A percentile compares a stretch with the other conserved stretches of the same genome.
Evolutionary conservation across 140 eudicot genomes (phyloP).

Genomic region (Bidens hawaiensis): DNA sequence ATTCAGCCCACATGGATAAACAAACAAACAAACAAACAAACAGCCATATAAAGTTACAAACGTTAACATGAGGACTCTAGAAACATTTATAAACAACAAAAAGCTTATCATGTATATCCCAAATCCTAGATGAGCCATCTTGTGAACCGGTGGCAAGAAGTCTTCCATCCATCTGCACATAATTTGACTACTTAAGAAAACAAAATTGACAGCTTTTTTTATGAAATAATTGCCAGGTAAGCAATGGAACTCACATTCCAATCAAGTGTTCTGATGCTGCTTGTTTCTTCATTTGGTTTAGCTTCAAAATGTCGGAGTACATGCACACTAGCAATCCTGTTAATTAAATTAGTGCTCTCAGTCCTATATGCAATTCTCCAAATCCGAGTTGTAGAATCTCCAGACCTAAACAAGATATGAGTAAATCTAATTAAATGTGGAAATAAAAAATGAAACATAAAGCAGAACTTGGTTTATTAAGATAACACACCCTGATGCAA

Average conservation of each 20-base stretch:
- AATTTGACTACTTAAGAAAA: neutral
- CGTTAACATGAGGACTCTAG: neutral
- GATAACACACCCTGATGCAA: no score
- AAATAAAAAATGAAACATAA: neutral
- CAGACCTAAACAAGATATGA: constrained; percentile 32
- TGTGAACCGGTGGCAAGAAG: constrained; percentile 58
- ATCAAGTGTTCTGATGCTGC: constrained; percentile 38
- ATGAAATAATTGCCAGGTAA: neutral
- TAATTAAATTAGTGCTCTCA: constrained; percentile 10
- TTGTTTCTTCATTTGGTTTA: constrained; percentile 23
- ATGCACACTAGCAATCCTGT: constrained; percentile 15
- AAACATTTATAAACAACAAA: neutral
- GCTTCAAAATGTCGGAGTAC: no score
- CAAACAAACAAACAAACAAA: no score
- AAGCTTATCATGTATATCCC: constrained; percentile 45
- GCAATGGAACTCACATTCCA: constrained; percentile 52
- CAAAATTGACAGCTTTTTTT: neutral
- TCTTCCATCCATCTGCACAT: constrained; percentile 49
- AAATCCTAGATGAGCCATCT: constrained; percentile 63
- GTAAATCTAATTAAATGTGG: neutral
- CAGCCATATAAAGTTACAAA: no score
- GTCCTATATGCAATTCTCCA: constrained; percentile 40
- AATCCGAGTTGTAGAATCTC: constrained; percentile 59
- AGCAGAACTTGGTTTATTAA: no score
- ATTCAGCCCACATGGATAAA: constrained; percentile 39